Base-by-base conservation (phyloP, 2,329 filamentous ascomycete species). In the Fusarium miscanthi region DNA sequence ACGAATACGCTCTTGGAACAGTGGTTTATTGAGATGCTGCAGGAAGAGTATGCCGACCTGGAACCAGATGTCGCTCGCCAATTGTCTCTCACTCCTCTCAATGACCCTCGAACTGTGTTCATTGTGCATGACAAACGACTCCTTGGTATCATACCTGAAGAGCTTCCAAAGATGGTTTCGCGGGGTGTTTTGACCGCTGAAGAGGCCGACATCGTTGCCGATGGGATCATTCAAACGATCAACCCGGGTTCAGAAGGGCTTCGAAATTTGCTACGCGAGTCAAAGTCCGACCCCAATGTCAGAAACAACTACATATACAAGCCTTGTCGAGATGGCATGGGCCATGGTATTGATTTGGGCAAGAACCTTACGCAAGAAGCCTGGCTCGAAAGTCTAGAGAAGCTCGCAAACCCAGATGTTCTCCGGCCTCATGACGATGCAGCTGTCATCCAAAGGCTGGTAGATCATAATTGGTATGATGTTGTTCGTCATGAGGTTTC, bases 61-160 rank as follows among this genome's bases (percentile, higher is more conserved):
- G 63, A 69, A 17, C 54, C 54, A 5, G 42, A 59, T 6, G 68
- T 72, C 6, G 45, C 45, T 21, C 69, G 40, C 13, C 68, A 72
- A 12, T 11, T 72, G 3, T 42, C 69, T 7, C 21, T 68, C 1
- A 54, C 69, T 4, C 63, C 69, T 12, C 59, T 64, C 13, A 72
- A 72, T 19, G 69, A 72, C 14, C 63, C 57, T 4, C 68, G 69
- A 7, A 72, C 69, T 23, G 52, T 72, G 4, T 72, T 72, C 9
- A 63, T 72, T 9, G 69, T 72, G 16, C 69, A 72, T 12, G 69
- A 72, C 16, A 72, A 72, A 23, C 33, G 69, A 21, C 59, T 72
- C 2, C 40, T 72, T 0, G 69, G 68, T 5, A 72, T 72, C 12
- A 41, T 72, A 30, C 69, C 69, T 1, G 48, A 68, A n/a, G 69